phyloP scores from a whole-genome alignment of 441 rosid species.

The Populus hybrid region DNA sequence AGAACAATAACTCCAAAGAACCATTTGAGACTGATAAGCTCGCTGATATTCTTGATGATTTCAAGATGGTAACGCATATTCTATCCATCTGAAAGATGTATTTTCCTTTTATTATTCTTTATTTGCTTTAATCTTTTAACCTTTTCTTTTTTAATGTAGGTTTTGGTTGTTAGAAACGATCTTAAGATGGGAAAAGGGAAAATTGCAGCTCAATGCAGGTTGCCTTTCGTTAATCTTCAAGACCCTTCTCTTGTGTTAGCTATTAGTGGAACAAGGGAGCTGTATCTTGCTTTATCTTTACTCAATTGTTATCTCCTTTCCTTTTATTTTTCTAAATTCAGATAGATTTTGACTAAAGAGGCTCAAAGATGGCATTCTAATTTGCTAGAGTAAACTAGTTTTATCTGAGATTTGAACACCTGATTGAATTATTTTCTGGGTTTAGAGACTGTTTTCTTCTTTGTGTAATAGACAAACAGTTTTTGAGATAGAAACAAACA shows the following conservation, averaged over 20 bases:
- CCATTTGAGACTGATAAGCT: constrained; percentile 78
- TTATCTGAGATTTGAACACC: not conserved
- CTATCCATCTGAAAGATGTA: not conserved
- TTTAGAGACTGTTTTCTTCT: not conserved
- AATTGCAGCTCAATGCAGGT: constrained; percentile 99
- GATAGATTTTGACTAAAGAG: not conserved
- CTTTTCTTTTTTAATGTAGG: constrained; percentile 35
- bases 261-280: not conserved
- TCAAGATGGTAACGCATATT: constrained; percentile 64
- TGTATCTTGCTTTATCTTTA: not conserved
- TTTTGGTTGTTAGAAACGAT: constrained; percentile 91
- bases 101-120: not conserved
- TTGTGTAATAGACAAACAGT: not conserved
- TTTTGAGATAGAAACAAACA: not conserved
- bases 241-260: not conserved
- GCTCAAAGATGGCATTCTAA: not conserved
- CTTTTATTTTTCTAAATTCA: not conserved
- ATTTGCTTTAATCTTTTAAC: not conserved
- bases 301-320: not conserved
- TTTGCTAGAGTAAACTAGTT: not conserved
- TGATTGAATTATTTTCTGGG: not conserved
- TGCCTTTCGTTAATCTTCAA: not conserved
- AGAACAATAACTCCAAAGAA: constrained; percentile 33
- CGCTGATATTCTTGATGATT: constrained; percentile 79
- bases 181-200: constrained; percentile 99